Percentiles rank a stretch among this genome's conserved stretches.
These are phyloP conservation scores for Pseudofabraea citricarpa DNA, from an alignment of 2,329 filamentous ascomycete species.

Conservation along the genomic window DNA sequence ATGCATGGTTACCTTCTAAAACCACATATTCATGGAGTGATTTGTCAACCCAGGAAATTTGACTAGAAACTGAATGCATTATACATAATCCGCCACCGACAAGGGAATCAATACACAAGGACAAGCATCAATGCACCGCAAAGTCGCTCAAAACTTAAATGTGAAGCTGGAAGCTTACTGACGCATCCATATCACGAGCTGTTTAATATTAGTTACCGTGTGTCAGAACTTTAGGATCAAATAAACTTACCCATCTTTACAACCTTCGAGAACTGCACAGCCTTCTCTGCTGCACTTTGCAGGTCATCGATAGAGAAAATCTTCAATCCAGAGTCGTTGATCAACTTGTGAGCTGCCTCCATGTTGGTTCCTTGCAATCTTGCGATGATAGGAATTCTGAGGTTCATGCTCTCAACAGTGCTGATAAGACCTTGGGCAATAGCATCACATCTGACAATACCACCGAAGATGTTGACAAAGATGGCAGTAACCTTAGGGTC, in stretches of 20 bases:
- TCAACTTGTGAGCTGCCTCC: slow-evolving; percentile 84
- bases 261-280: slow-evolving; percentile 97
- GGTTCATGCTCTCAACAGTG: slow-evolving; percentile 90
- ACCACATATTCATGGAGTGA: no score
- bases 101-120: slow-evolving; percentile 28
- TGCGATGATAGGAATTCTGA: slow-evolving; percentile 94
- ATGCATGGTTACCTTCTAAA: no score
- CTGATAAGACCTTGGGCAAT: slow-evolving; percentile 95
- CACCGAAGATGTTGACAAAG: slow-evolving; percentile 99
- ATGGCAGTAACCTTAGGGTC: slow-evolving; percentile 98
- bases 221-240: not conserved
- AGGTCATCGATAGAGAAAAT: slow-evolving; percentile 99
- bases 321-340: slow-evolving; percentile 97
- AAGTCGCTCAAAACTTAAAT: slow-evolving; percentile 50
- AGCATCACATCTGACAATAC: slow-evolving; percentile 95
- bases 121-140: slow-evolving; percentile 15
- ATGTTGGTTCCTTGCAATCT: slow-evolving; percentile 98
- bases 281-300: slow-evolving; percentile 95
- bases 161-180: slow-evolving; percentile 90
- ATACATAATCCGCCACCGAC: slow-evolving; percentile 25
- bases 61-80: slow-evolving; percentile 20
- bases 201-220: slow-evolving; percentile 8
- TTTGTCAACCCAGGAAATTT: no score
- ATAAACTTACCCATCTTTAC: slow-evolving; percentile 84
- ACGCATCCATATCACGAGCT: slow-evolving; percentile 95